Evolutionary conservation across 192 early-diverging fungal genomes (phyloP).

Genomic region (Entomortierella parvispora): DNA sequence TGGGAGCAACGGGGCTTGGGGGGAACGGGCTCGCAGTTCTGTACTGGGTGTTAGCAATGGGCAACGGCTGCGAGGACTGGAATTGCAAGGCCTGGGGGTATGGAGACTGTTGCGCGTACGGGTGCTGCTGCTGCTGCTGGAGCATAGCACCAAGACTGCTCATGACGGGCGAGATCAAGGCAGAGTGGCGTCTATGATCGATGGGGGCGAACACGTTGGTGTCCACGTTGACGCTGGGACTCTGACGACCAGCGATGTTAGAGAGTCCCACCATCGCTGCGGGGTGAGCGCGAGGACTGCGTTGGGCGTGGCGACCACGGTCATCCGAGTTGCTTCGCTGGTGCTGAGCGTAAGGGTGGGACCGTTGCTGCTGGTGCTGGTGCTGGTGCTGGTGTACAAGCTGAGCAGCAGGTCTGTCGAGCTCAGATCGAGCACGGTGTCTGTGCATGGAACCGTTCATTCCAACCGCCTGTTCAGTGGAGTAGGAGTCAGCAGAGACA

Average conservation of each 20-base stretch:
- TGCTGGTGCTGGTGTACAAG: constrained; percentile 13
- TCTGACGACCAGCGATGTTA: constrained; percentile 13
- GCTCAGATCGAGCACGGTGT: background rate
- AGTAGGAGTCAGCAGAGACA: background rate
- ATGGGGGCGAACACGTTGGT: background rate
- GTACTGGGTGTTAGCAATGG: constrained; percentile 10
- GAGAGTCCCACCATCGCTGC: no score
- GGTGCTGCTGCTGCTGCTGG: constrained; percentile 21
- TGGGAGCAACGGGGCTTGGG: constrained; percentile 28
- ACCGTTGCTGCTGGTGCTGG: constrained; percentile 8
- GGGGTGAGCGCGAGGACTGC: constrained; percentile 11
- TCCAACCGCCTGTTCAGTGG: background rate
- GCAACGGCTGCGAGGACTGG: constrained; percentile 12
- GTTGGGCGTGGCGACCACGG: constrained; percentile 8
- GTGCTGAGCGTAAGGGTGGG: constrained; percentile 24
- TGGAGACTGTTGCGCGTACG: constrained; percentile 35
- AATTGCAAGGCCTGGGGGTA: constrained; percentile 28
- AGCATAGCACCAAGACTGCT: constrained; percentile 12
- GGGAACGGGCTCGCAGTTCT: constrained; percentile 30
- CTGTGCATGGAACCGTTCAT: background rate
- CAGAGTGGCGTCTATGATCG: constrained; percentile 13
- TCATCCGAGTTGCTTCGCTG: constrained; percentile 27
- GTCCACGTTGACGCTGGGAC: constrained; percentile 9
- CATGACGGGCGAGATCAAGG: background rate
- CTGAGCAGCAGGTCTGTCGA: constrained; percentile 8